phyloP scores from a whole-genome alignment of 2,329 filamentous ascomycete genomes.

The Claviceps citrina region DNA sequence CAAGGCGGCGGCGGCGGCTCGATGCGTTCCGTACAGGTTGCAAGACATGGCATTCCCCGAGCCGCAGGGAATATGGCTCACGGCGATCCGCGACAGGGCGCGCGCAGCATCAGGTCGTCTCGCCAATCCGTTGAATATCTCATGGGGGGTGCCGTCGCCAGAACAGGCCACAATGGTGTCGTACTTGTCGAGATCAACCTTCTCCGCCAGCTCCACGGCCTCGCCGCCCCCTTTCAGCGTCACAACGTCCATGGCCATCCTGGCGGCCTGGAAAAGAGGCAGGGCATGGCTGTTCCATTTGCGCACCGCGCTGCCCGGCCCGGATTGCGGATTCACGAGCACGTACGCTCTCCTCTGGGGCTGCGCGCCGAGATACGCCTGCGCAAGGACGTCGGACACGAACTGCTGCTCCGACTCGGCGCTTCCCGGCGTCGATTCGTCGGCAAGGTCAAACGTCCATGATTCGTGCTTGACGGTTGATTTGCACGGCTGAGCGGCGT shows the following conservation, averaged over 20 bases:
- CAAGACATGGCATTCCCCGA: slow-evolving; percentile 88
- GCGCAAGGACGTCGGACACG: slow-evolving; percentile 47
- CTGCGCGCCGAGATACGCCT: slow-evolving; percentile 55
- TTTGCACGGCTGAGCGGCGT: slow-evolving; percentile 47
- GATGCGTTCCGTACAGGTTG: slow-evolving; percentile 72
- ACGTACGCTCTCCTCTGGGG: slow-evolving; percentile 68
- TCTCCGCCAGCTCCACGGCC: slow-evolving; percentile 59
- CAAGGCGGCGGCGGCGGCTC: slow-evolving; percentile 60
- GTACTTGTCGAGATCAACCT: slow-evolving; percentile 61
- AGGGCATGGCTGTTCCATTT: slow-evolving; percentile 61
- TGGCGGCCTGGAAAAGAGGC: slow-evolving; percentile 69
- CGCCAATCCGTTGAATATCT: slow-evolving; percentile 86
- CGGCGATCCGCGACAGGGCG: slow-evolving; percentile 62
- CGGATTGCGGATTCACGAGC: slow-evolving; percentile 80
- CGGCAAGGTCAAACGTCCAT: slow-evolving; percentile 35
- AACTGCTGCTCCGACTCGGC: slow-evolving; percentile 42
- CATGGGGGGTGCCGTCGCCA: slow-evolving; percentile 80
- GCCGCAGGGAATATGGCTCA: slow-evolving; percentile 80
- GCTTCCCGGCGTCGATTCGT: slow-evolving; percentile 10
- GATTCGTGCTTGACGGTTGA: slow-evolving; percentile 43
- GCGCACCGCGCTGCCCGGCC: slow-evolving; percentile 59
- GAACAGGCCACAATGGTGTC: slow-evolving; percentile 83
- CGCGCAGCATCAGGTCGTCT: slow-evolving; percentile 57
- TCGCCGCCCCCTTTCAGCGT: slow-evolving; percentile 59
- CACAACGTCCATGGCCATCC: slow-evolving; percentile 60